Conservation (phyloP, 2,329 filamentous ascomycete genomes). For the Xylaria sp. region DNA sequence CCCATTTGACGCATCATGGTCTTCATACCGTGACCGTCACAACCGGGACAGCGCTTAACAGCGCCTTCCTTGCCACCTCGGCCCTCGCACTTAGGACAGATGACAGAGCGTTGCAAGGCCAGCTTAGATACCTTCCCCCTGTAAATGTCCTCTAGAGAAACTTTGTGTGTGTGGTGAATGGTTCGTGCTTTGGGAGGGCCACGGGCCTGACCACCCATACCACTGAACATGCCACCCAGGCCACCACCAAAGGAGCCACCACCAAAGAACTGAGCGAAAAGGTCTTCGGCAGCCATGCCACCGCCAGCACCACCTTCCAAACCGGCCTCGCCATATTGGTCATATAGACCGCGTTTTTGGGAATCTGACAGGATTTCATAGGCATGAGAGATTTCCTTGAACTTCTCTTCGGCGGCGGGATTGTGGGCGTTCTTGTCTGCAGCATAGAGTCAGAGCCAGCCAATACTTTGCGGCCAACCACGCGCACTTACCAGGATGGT, state of each 20-base stretch:
- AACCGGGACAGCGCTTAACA: slow-evolving; percentile 91
- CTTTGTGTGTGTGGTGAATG: slow-evolving; percentile 98
- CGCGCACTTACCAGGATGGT: slow-evolving; percentile 77
- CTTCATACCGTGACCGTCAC: slow-evolving; percentile 97
- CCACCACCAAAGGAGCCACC: slow-evolving; percentile 76
- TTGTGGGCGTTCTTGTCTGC: slow-evolving; percentile 96
- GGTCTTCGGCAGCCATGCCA: slow-evolving; percentile 94
- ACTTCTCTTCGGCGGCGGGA: slow-evolving; percentile 93
- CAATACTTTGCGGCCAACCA: slow-evolving; percentile 2
- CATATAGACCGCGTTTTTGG: slow-evolving; percentile 91
- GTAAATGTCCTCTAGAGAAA: slow-evolving; percentile 97
- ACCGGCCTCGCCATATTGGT: slow-evolving; percentile 97
- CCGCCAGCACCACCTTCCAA: slow-evolving; percentile 86
- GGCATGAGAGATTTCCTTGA: slow-evolving; percentile 96
- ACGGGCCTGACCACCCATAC: slow-evolving; percentile 77
- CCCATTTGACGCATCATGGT: slow-evolving; percentile 99
- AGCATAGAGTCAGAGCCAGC: slow-evolving; percentile 18
- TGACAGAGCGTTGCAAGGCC: slow-evolving; percentile 95
- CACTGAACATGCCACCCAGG: slow-evolving; percentile 80
- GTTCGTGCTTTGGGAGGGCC: slow-evolving; percentile 91
- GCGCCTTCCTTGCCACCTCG: slow-evolving; percentile 96
- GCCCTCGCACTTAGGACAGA: slow-evolving; percentile 94
- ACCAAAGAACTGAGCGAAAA: slow-evolving; percentile 97
- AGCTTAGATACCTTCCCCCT: slow-evolving; percentile 97
- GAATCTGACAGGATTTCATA: slow-evolving; percentile 95